Percentiles rank a stretch among this genome's conserved stretches.
phyloP scores from a whole-genome alignment of 805 yeast genomes.

The Lachancea sp. region DNA sequence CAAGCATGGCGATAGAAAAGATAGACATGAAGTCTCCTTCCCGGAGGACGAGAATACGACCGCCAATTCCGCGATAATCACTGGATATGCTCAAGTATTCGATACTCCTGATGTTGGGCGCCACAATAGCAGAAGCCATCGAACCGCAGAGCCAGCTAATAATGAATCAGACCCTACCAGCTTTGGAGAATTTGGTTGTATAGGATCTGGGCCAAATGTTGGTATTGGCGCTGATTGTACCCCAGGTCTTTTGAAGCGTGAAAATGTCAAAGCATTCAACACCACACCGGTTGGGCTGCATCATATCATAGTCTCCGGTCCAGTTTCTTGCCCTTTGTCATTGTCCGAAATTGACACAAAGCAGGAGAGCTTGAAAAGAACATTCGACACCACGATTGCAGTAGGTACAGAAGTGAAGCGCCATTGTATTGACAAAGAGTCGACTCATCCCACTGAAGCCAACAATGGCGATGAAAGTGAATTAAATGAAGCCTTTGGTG shows the following conservation, averaged over 20 bases:
- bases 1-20: no score
- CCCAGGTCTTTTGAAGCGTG: background rate
- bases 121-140: no score
- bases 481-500: background rate
- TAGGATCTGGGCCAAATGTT: no score
- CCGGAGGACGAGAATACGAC: no score
- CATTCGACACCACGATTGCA: background rate
- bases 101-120: no score
- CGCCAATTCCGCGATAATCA: no score
- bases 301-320: background rate
- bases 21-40: no score
- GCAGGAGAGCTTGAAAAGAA: constrained; percentile 3
- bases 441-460: background rate
- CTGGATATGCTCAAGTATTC: no score
- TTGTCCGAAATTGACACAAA: background rate
- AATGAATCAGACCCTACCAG: no score
- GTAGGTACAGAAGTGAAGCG: background rate
- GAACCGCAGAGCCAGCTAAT: no score
- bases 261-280: background rate
- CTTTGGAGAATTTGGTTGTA: no score
- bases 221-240: no score
- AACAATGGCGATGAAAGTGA: background rate
- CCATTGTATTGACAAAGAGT: constrained; percentile 2
- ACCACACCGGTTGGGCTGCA: background rate
- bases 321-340: background rate